Conservation (phyloP, 1,139 yeast species). For the Yamadazyma triangularis region DNA sequence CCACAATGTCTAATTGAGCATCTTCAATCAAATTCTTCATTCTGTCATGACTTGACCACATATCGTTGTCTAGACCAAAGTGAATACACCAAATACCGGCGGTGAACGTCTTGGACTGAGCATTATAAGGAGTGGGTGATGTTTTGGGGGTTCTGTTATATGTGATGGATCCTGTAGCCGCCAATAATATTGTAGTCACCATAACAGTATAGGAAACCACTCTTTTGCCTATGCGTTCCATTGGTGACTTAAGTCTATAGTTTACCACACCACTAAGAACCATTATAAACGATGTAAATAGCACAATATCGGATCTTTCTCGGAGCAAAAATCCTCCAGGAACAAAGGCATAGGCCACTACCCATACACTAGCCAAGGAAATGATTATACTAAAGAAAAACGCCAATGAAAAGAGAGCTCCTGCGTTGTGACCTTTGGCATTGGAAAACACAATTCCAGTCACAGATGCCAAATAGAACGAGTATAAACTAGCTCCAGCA, state of each 20-base stretch:
- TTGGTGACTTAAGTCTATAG: constrained; percentile 19
- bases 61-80: constrained; percentile 92
- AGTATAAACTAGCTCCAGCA: constrained; percentile 66
- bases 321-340: constrained; percentile 88
- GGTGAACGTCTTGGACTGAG: constrained; percentile 70
- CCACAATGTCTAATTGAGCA: constrained; percentile 86
- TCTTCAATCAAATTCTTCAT: constrained; percentile 82
- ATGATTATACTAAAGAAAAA: constrained; percentile 53
- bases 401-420: constrained; percentile 53
- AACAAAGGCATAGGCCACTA: constrained; percentile 96
- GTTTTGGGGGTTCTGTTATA: constrained; percentile 55
- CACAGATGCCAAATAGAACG: constrained; percentile 58
- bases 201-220: constrained; percentile 21
- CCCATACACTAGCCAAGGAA: constrained; percentile 86
- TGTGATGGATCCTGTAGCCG: constrained; percentile 36
- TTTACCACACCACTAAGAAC: constrained; percentile 40
- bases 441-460: constrained; percentile 62
- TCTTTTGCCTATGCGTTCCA: constrained; percentile 15
- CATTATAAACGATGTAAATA: constrained; percentile 42
- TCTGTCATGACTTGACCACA: constrained; percentile 95
- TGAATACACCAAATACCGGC: constrained; percentile 99
- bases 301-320: constrained; percentile 78
- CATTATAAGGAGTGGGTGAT: constrained; percentile 71
- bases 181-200: constrained; percentile 25
- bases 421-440: constrained; percentile 56